Conservation (phyloP, 371 early-diverging fungal species). For the Choanephora cucurbitarum region DNA sequence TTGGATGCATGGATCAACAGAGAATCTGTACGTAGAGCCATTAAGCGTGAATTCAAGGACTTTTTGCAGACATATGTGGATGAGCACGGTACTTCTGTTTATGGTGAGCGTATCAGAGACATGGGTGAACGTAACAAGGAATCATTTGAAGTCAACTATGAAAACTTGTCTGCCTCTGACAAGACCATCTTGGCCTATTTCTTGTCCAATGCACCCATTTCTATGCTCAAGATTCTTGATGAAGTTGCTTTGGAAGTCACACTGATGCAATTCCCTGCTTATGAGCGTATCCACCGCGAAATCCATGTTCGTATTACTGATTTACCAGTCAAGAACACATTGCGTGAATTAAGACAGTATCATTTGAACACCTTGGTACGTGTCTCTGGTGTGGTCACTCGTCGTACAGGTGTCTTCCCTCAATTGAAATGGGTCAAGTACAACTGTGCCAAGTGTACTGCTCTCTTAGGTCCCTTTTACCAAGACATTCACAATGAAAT, state of each 20-base stretch:
- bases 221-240: slow-evolving; percentile 91
- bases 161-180: slow-evolving; percentile 68
- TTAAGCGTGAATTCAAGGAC: slow-evolving; percentile 83
- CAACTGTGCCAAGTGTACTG: slow-evolving; percentile 96
- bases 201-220: slow-evolving; percentile 85
- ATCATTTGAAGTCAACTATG: slow-evolving; percentile 87
- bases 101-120: slow-evolving; percentile 86
- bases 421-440: slow-evolving; percentile 97
- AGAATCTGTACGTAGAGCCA: slow-evolving; percentile 78
- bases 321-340: slow-evolving; percentile 81
- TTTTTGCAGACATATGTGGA: slow-evolving; percentile 88
- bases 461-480: slow-evolving; percentile 94
- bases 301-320: slow-evolving; percentile 96
- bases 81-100: slow-evolving; percentile 86
- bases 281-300: slow-evolving; percentile 90
- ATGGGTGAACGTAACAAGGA: slow-evolving; percentile 92
- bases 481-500: slow-evolving; percentile 90
- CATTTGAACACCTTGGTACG: slow-evolving; percentile 96
- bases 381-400: slow-evolving; percentile 95
- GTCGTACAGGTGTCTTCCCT: slow-evolving; percentile 96
- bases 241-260: slow-evolving; percentile 92
- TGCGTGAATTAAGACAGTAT: slow-evolving; percentile 91
- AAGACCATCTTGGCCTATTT: slow-evolving; percentile 86
- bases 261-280: slow-evolving; percentile 87
- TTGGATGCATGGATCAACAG: slow-evolving; percentile 81